phyloP scores from a whole-genome alignment of 371 early-diverging fungal genomes.

The Dipsacomyces acuminosporus region DNA sequence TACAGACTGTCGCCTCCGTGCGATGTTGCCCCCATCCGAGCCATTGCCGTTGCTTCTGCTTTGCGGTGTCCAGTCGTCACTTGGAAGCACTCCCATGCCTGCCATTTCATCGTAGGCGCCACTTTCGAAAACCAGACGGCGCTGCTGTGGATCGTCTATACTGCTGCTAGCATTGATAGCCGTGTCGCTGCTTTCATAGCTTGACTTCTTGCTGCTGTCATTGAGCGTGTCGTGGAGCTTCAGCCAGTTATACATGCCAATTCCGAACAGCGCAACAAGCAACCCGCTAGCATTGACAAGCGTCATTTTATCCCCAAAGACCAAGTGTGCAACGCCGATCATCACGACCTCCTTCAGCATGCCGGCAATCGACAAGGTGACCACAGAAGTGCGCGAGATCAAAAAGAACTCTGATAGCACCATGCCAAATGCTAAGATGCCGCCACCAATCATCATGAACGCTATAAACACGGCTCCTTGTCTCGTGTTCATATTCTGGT shows the following conservation, averaged over 20 bases:
- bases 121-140: constrained; percentile 21
- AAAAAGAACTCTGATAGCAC: constrained; percentile 75
- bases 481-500: constrained; percentile 48
- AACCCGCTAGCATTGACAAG: constrained; percentile 63
- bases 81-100: constrained; percentile 3
- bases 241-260: constrained; percentile 59
- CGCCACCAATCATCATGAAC: constrained; percentile 65
- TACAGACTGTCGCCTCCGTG: constrained; percentile 24
- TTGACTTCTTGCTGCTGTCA: neutral
- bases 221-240: constrained; percentile 32
- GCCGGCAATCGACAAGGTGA: constrained; percentile 85
- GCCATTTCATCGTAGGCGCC: constrained; percentile 24
- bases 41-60: constrained; percentile 1
- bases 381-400: constrained; percentile 74
- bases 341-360: constrained; percentile 82
- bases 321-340: constrained; percentile 57
- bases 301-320: constrained; percentile 71
- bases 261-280: constrained; percentile 65
- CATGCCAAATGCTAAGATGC: constrained; percentile 83
- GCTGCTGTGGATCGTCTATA: constrained; percentile 2
- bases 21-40: neutral
- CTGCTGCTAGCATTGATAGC: neutral
- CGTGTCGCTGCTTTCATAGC: neutral
- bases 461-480: constrained; percentile 48
- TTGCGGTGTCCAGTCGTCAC: neutral